Conservation (phyloP, 1,284 basidiomycete genomes). For the Trichosporon inkin region DNA sequence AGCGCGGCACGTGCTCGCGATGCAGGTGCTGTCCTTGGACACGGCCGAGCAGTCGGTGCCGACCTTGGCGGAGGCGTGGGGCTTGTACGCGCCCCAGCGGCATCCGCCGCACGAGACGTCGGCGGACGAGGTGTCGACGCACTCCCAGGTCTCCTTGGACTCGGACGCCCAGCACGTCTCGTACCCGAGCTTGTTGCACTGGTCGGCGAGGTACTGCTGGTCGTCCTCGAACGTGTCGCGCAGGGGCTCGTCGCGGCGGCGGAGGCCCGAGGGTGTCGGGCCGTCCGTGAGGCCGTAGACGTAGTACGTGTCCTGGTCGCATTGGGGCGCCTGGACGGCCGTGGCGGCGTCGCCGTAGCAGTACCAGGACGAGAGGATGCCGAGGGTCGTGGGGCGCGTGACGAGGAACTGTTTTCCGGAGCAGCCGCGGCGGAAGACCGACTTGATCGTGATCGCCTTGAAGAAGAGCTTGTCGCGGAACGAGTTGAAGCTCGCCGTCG, state of each 20-base stretch:
- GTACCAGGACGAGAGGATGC: constrained; percentile 1
- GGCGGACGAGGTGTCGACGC: not conserved
- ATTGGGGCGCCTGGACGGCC: not conserved
- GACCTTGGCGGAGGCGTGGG: not conserved
- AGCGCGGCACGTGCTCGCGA: not conserved
- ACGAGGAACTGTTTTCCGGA: not conserved
- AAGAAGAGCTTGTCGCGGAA: constrained; percentile 1
- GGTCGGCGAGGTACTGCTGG: constrained; percentile 2
- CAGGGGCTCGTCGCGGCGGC: not conserved
- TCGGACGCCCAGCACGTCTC: not conserved
- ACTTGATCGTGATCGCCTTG: not conserved
- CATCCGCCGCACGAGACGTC: not conserved
- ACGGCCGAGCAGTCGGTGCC: not conserved
- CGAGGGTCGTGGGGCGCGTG: not conserved
- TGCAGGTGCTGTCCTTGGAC: not conserved
- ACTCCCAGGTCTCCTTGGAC: not conserved
- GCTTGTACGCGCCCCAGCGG: not conserved
- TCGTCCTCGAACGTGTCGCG: not conserved
- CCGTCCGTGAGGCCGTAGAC: not conserved
- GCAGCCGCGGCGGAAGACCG: not conserved
- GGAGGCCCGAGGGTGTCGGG: constrained; percentile 2
- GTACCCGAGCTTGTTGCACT: not conserved
- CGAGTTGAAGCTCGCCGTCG: not conserved
- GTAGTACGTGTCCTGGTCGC: not conserved
- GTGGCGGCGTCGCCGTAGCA: not conserved